Base-by-base conservation (phyloP, 495 filamentous ascomycete species). In the Penicillium egyptiacum region DNA sequence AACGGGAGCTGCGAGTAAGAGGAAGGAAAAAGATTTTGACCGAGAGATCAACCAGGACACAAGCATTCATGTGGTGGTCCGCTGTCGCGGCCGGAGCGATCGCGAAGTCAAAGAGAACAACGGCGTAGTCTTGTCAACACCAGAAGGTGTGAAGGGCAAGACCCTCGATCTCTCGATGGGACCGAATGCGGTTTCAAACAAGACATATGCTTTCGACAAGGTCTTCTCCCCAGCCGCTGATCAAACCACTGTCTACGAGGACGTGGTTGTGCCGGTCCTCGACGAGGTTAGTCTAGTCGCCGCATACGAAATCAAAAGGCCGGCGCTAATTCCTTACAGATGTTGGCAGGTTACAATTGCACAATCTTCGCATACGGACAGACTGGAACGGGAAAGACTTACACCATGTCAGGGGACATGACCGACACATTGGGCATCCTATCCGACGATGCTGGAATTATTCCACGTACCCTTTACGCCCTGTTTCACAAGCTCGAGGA, bases 391-490 rank as follows among this genome's bases (percentile, higher is more conserved):
- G 94, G 94, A 52, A 98, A 98, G 73, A 98, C 94, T 30, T 98
- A 98, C 70, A 98, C 94, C 3, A 98, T 98, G 94, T 96, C 95
- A 4, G 94, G 94, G 33, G 92, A 98, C 66, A 96, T 98, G 88
- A 88, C 81, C 10, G 88, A 94, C 59, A 90, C 86, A 1, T 76
- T 91, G 44, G 91, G 91, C 3, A 83, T 95, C 45, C 79, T 96
- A 17, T 90, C 92, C 4, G 94, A 97, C 54, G 87, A 86, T 26
- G 94, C 94, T 14, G 94, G 94, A 48, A 97, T 98, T 56, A 93
- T 98, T 56, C 94, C 94, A 2, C 86, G 94, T 22, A 90, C 88
- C 0, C 76, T 98, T 9, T 88, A 96, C 58, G 85, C 89, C 0
- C 76, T 98, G 0, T 98, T 98, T 68, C 77, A 80, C 60, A 92